Percentiles rank a stretch among this genome's conserved stretches.
phyloP scores from a whole-genome alignment of 345 rosid genomes.

The Populus pruinosa region DNA sequence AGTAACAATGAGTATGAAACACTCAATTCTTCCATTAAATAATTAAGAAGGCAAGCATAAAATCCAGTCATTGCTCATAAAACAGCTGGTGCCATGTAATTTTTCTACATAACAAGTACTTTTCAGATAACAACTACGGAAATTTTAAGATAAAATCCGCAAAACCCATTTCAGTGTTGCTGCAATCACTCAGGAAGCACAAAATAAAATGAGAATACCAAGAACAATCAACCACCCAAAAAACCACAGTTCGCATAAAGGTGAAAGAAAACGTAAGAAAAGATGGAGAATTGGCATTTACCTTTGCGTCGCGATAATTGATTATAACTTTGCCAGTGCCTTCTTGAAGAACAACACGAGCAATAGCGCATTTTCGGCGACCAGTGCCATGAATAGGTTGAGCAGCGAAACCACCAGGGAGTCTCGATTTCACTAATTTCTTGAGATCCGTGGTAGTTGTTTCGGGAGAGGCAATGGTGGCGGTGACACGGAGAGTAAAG shows the following conservation, averaged over 20 bases:
- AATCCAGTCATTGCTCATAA: neutral
- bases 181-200: neutral
- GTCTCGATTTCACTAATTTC: constrained; percentile 76
- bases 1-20: neutral
- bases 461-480: constrained; percentile 52
- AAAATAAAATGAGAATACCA: neutral
- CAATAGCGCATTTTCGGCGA: constrained; percentile 83
- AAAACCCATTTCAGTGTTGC: neutral
- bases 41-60: neutral
- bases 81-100: neutral
- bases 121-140: neutral
- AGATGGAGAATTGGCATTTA: constrained; percentile 3
- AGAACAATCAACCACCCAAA: neutral
- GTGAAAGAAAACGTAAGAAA: neutral
- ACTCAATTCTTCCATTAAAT: too few relatives aligned
- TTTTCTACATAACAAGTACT: neutral
- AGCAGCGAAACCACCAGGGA: constrained; percentile 91
- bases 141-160: too few relatives aligned
- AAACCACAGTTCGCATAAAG: neutral
- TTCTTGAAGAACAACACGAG: constrained; percentile 90
- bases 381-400: constrained; percentile 86
- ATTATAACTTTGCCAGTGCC: constrained; percentile 83
- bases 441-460: constrained; percentile 47
- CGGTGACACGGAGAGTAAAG: constrained; percentile 42
- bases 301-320: constrained; percentile 87